A percentile compares a stretch with the other conserved stretches of the same genome.
phyloP scores from a whole-genome alignment of 2,329 filamentous ascomycete genomes.

The Fusarium verticillioides region DNA sequence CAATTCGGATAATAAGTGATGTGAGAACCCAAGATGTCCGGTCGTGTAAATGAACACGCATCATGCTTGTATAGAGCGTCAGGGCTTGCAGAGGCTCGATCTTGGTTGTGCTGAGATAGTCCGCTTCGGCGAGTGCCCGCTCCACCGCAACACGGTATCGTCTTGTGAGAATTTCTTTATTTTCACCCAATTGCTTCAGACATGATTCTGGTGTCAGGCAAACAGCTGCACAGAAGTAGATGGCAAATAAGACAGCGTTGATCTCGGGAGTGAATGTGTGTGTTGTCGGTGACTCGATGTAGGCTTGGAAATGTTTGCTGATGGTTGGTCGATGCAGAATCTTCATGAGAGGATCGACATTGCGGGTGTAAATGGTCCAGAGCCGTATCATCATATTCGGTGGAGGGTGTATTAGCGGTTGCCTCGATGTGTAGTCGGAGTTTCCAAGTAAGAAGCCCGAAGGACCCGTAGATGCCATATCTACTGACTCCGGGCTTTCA shows the following conservation, averaged over 20 bases:
- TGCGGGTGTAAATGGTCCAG: constrained; percentile 51
- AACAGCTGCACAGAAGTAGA: constrained; percentile 56
- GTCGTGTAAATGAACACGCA: constrained; percentile 52
- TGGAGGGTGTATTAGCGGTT: constrained; percentile 49
- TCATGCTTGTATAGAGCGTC: constrained; percentile 54
- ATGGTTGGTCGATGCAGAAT: constrained; percentile 57
- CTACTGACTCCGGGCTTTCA: constrained; percentile 46
- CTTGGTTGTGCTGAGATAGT: constrained; percentile 55
- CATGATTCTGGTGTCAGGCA: constrained; percentile 50
- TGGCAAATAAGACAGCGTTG: constrained; percentile 55
- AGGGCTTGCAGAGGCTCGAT: constrained; percentile 56
- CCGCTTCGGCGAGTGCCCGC: constrained; percentile 53
- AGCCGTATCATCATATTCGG: constrained; percentile 53
- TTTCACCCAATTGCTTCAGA: constrained; percentile 48
- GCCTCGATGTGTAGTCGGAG: constrained; percentile 33
- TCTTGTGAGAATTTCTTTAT: constrained; percentile 47
- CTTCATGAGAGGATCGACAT: constrained; percentile 58
- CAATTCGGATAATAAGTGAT: constrained; percentile 55
- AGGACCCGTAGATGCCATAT: constrained; percentile 37
- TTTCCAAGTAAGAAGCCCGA: constrained; percentile 47
- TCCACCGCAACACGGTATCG: constrained; percentile 51
- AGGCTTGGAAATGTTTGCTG: constrained; percentile 41
- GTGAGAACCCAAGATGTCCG: constrained; percentile 57
- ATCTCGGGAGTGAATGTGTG: constrained; percentile 34
- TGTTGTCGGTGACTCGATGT: constrained; percentile 38